These are phyloP conservation scores for Trametes sanguinea DNA, from an alignment of 768 basidiomycete genomes.

Conservation along the genomic window DNA sequence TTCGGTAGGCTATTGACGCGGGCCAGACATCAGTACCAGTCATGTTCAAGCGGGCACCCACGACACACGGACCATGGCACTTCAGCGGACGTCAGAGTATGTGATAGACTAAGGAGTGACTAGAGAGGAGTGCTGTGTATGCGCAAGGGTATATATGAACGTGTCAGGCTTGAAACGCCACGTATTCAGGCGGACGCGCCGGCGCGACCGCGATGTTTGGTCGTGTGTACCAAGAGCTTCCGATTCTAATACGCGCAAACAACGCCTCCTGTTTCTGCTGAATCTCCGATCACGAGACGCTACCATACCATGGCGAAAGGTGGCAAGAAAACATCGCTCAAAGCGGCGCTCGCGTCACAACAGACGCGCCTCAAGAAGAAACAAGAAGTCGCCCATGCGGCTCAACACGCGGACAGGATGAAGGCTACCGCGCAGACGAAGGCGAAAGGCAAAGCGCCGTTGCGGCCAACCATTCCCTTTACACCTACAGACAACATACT, in stretches of 20 bases:
- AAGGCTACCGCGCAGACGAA: slow-evolving; percentile 39
- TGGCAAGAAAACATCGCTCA: slow-evolving; percentile 55
- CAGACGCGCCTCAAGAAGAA: slow-evolving; percentile 66
- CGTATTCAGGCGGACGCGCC: slow-evolving; percentile 5
- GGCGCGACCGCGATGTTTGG: slow-evolving; percentile 18
- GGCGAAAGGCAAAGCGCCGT: slow-evolving; percentile 40
- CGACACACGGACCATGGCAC: slow-evolving; percentile 35
- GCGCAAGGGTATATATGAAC: slow-evolving; percentile 10
- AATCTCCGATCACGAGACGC: slow-evolving; percentile 5
- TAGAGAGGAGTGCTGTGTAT: slow-evolving; percentile 9
- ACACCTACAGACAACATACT: slow-evolving; percentile 64
- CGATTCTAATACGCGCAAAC: slow-evolving; percentile 25
- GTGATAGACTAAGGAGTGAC: slow-evolving; percentile 34
- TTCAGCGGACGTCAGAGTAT: neutral
- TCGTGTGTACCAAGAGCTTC: slow-evolving; percentile 28
- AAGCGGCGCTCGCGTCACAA: slow-evolving; percentile 67
- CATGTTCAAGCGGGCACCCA: neutral
- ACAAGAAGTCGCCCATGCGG: slow-evolving; percentile 51
- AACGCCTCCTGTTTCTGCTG: slow-evolving; percentile 17
- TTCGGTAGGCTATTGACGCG: slow-evolving; percentile 65
- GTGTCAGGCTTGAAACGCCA: slow-evolving; percentile 16
- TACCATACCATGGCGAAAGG: slow-evolving; percentile 28
- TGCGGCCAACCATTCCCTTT: slow-evolving; percentile 64
- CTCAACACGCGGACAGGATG: slow-evolving; percentile 46
- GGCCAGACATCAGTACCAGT: slow-evolving; percentile 1